Percentiles rank a stretch among this genome's conserved stretches.
Evolutionary conservation across 192 early-diverging fungal species (phyloP).

Genomic region (Umbelopsis sp.): DNA sequence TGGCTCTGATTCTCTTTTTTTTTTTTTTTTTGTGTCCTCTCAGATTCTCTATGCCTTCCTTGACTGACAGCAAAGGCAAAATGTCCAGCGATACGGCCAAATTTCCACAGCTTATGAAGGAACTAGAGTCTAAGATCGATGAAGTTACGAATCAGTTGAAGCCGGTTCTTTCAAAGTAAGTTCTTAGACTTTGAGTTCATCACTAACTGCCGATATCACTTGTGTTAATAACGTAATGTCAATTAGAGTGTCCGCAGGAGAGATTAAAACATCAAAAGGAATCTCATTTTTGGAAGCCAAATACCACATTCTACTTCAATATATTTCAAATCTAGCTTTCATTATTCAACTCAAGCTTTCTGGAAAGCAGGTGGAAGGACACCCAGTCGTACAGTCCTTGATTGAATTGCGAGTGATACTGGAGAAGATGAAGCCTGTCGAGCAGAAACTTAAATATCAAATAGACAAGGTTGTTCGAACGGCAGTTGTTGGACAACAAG

Average conservation of each 20-base stretch:
- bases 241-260: constrained; percentile 50
- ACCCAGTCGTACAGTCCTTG: constrained; percentile 66
- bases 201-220: not conserved
- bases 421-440: constrained; percentile 93
- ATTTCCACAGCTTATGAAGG: constrained; percentile 43
- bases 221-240: not conserved
- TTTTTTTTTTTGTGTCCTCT: not conserved
- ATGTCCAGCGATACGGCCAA: constrained; percentile 17
- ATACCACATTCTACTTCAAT: constrained; percentile 83
- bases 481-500: constrained; percentile 55
- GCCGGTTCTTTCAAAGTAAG: constrained; percentile 48
- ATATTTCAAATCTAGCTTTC: constrained; percentile 80
- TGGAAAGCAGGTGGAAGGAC: constrained; percentile 64
- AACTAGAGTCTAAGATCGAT: constrained; percentile 46
- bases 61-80: not conserved
- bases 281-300: constrained; percentile 92
- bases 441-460: constrained; percentile 94
- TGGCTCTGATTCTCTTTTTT: not conserved
- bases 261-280: constrained; percentile 74
- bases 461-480: constrained; percentile 90
- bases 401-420: constrained; percentile 84
- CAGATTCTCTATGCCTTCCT: not conserved
- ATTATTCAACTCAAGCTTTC: constrained; percentile 78
- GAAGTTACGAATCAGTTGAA: constrained; percentile 48
- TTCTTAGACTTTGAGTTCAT: not conserved